Base-by-base conservation (phyloP, 371 early-diverging fungal species). In the Syncephalastrum racemosum region DNA sequence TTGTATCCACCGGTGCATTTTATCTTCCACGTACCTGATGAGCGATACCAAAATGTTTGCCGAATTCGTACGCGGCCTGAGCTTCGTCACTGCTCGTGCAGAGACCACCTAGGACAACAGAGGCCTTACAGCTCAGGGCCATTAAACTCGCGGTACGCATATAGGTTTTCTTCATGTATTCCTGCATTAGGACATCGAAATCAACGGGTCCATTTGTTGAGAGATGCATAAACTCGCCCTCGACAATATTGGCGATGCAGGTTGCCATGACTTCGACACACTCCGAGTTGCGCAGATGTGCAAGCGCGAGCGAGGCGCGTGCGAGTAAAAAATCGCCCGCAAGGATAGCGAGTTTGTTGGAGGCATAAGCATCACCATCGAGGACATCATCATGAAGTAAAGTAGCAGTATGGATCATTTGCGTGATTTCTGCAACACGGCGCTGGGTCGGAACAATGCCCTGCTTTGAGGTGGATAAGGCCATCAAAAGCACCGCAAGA, bases 331-430 rank as follows among this genome's bases (percentile, higher is more conserved):
- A 97, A 64, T 97, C 98, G 24, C 97, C 98, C 2, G 91, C 95
- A 13, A 97, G 78, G 14, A 97, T 88, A 0, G 98, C 96, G 91
- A 95, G 91, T 67, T 95, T 96, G 79, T 96, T 97, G 36, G 88
- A 83, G 54, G 91, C 91, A 27, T 53, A 41, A 10, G 50, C 63
- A 12, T 31, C 36, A 31, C 36, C 36, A 57, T 92, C 92, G 46
- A 96, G 88, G n/a, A 97, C 93, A 66, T 97, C 98, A 71, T 97
- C 94, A 69, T 97, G 98, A 15, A 97, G 69, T 36, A 96, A 70
- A 5, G 94, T 92, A 5, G 98, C 93, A 2, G 95, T 95, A 68
- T 97, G 93, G 60, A 97, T 96, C 91, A 97, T 92, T 70, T 97
- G 96, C 0, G 92, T 87, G 54, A 97, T 96, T 68, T 95, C 96